phyloP scores from a whole-genome alignment of 1,284 basidiomycete species.

The Sphagnurus paluster region DNA sequence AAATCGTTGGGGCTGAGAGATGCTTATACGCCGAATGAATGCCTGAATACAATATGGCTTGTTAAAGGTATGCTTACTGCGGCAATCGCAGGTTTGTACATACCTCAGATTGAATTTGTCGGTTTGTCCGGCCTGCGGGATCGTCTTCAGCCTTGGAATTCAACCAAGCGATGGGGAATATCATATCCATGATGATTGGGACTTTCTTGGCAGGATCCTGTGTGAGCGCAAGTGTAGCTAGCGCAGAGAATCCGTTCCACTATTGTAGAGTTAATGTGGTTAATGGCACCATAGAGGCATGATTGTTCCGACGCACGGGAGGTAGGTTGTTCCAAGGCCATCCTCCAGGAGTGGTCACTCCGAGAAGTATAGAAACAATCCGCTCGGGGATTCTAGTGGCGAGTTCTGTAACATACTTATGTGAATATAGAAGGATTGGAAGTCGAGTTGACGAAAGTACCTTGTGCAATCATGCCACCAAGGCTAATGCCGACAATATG shows the following conservation, averaged over 20 bases:
- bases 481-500: constrained; percentile 81
- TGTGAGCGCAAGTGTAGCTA: constrained; percentile 44
- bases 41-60: constrained; percentile 32
- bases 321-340: constrained; percentile 56
- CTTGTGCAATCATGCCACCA: constrained; percentile 87
- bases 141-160: constrained; percentile 51
- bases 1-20: constrained; percentile 61
- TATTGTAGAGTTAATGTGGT: constrained; percentile 19
- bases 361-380: constrained; percentile 65
- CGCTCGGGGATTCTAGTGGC: constrained; percentile 66
- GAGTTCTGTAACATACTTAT: constrained; percentile 57
- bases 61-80: constrained; percentile 1
- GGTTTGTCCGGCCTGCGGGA: constrained; percentile 58
- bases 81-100: too few relatives aligned
- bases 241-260: constrained; percentile 45
- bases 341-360: constrained; percentile 73
- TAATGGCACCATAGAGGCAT: not conserved
- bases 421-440: too few relatives aligned
- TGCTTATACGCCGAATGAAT: constrained; percentile 51
- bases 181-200: constrained; percentile 55
- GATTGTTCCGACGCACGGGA: constrained; percentile 54
- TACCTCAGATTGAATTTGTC: constrained; percentile 56
- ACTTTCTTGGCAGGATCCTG: constrained; percentile 52
- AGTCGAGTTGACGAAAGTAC: too few relatives aligned
- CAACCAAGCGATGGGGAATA: constrained; percentile 64